Conservation (phyloP, 352 stramenopile genomes). For the Thraustochytrium sp. region DNA sequence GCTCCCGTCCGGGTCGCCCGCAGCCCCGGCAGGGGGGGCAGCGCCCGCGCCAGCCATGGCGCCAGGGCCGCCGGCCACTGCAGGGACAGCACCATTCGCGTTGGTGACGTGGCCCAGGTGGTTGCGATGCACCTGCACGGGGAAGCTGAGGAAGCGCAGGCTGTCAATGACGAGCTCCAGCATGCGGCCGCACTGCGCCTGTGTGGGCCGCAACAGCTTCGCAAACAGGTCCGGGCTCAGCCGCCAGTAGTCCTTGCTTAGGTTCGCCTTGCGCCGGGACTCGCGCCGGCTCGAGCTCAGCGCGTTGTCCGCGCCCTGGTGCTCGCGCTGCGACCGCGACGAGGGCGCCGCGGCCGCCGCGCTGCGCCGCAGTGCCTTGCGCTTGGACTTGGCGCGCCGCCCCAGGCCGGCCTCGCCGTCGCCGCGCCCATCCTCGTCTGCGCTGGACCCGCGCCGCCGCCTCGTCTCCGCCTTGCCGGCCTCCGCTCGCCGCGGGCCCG, state of each 20-base stretch:
- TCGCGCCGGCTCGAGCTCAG: background rate
- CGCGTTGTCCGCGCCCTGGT: background rate
- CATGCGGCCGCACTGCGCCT: constrained; percentile 36
- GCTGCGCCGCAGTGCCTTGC: background rate
- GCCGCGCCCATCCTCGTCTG: background rate
- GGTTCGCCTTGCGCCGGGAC: background rate
- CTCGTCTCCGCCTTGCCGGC: background rate
- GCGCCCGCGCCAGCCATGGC: too few species aligned
- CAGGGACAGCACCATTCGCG: too few species aligned
- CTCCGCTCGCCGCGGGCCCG: background rate
- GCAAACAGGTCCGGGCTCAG: constrained; percentile 10
- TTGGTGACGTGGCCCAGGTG: background rate
- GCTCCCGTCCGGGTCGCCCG: too few species aligned
- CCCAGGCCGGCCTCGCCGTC: background rate
- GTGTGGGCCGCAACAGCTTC: constrained; percentile 25
- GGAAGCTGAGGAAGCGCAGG: constrained; percentile 32
- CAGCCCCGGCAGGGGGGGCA: too few species aligned
- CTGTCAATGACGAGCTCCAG: constrained; percentile 29
- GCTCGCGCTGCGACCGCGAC: background rate
- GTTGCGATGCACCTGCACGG: constrained; percentile 5
- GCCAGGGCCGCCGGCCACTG: too few species aligned
- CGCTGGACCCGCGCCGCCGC: background rate
- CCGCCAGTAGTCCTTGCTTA: constrained; percentile 32
- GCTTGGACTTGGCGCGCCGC: background rate
- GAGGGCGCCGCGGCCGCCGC: background rate